Conservation (phyloP, 192 early-diverging fungal genomes). For the Chytriomyces sp. region DNA sequence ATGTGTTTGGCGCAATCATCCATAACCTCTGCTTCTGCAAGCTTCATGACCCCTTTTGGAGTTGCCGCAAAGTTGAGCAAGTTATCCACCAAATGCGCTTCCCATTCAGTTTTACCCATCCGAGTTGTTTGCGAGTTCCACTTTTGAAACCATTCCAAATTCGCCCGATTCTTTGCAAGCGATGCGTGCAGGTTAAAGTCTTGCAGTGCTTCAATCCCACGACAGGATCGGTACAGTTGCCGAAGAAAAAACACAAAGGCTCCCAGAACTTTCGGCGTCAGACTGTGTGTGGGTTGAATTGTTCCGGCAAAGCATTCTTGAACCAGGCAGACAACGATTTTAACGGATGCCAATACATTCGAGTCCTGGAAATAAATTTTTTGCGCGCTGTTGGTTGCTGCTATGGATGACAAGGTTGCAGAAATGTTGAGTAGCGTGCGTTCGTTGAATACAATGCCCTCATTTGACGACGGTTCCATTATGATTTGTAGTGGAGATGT, state of each 20-base stretch:
- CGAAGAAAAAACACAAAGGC: conserved; percentile 54
- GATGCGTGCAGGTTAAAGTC: conserved; percentile 40
- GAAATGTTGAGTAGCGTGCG: conserved; percentile 43
- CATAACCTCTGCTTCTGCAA: conserved; percentile 52
- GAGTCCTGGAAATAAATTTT: conserved; percentile 32
- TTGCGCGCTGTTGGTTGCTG: conserved; percentile 44
- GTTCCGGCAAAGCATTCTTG: conserved; percentile 10
- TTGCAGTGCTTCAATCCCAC: conserved; percentile 47
- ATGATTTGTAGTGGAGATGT: too few relatives aligned
- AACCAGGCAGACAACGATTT: conserved; percentile 38
- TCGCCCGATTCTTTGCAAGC: conserved; percentile 35
- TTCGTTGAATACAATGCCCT: conserved; percentile 27
- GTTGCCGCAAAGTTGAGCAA: conserved; percentile 58
- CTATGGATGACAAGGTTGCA: conserved; percentile 49
- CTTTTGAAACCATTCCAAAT: conserved; percentile 20
- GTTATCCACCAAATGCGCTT: conserved; percentile 51
- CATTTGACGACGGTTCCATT: background rate
- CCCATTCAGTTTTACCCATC: conserved; percentile 40
- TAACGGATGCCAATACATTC: conserved; percentile 17
- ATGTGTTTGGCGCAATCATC: conserved; percentile 53
- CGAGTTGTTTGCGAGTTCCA: background rate
- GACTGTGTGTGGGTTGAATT: background rate
- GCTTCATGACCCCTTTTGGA: conserved; percentile 53
- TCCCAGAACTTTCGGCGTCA: conserved; percentile 40
- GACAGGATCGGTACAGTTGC: conserved; percentile 56